A percentile compares a stretch with the other conserved stretches of the same genome.
Evolutionary conservation across 2,329 filamentous ascomycete species (phyloP).

Genomic region (Sporothrix curviconia): DNA sequence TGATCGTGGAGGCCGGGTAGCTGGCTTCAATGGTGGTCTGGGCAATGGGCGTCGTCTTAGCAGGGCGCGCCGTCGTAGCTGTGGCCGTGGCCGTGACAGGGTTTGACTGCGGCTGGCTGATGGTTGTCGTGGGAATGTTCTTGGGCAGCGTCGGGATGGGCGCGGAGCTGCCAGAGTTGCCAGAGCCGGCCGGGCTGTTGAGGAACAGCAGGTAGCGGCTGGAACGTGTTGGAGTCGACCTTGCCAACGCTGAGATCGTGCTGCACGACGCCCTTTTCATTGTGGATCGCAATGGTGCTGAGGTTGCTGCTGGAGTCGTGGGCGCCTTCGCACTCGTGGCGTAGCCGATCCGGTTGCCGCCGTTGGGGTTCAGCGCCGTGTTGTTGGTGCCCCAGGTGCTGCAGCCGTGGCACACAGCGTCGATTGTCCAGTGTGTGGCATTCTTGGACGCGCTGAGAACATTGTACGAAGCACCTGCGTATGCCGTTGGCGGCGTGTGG

Average conservation of each 20-base stretch:
- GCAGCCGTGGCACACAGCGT: slow-evolving; percentile 25
- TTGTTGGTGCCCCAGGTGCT: slow-evolving; percentile 21
- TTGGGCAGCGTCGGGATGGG: background rate
- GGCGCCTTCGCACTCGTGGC: slow-evolving; percentile 21
- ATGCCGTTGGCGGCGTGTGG: slow-evolving; percentile 16
- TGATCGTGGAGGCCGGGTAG: slow-evolving; percentile 10
- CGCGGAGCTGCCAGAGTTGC: background rate
- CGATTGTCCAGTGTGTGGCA: slow-evolving; percentile 27
- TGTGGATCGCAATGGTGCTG: slow-evolving; percentile 21
- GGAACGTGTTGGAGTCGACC: slow-evolving; percentile 15
- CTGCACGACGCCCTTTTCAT: slow-evolving; percentile 19
- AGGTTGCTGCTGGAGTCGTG: slow-evolving; percentile 22
- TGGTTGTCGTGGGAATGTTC: slow-evolving; percentile 11
- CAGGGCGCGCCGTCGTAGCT: too few species aligned
- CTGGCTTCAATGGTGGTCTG: background rate
- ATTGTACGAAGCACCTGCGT: slow-evolving; percentile 20
- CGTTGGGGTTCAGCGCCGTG: slow-evolving; percentile 23
- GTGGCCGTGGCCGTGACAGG: too few species aligned
- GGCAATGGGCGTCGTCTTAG: background rate
- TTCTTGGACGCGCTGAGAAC: slow-evolving; percentile 21
- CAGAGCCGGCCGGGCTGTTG: background rate
- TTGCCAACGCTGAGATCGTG: slow-evolving; percentile 14
- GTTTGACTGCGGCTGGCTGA: background rate
- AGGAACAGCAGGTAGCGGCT: slow-evolving; percentile 14
- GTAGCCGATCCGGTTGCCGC: slow-evolving; percentile 22